Base-by-base conservation (phyloP, 169 alveolate species). In the Babesia caballi region DNA sequence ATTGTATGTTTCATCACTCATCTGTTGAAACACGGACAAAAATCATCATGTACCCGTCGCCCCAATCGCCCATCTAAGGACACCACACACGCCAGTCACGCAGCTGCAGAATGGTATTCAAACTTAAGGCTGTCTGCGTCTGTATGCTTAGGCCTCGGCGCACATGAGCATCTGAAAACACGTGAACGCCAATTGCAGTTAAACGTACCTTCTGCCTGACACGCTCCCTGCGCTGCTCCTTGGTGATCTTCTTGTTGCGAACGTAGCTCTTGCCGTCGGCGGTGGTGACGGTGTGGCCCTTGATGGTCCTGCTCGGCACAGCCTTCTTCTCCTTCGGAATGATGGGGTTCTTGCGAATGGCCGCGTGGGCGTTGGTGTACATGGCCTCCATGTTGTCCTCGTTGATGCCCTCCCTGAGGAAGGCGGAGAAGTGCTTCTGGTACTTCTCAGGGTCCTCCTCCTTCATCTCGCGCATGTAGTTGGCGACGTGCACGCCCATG, bases 401-500 rank as follows among this genome's bases (percentile, higher is more conserved):
- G 58, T 93, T 95, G 56, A 96, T 87, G 68, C 95, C 96, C 36
- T 90, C 91, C 83, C 94, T 93, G 78, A 95, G 85, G 93, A 95
- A 98, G 73, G 93, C 94, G 53, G 97, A 77, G 92, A 98, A 98
- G 90, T 97, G 98, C 23, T 89, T 90, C 82, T 93, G 88, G 95
- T 93, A 97, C 82, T 92, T 94, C 58, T 96, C 99, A 21, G 96
- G 97, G 75, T 96, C 97, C 75, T 97, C 99, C 77, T 95, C 98
- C 91, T 97, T 92, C 80, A 96, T 91, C n/a, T 84, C 77, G 40
- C 92, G 93, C 99, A 97, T 96, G 95, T 96, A 96, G 73, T 93
- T 93, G 51, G 99, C 97, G 56, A 97, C 98, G 88, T 98, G 99
- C 44, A 83, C 85, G 38, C 99, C 99, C 76, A 94, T 94, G 83